These are phyloP conservation scores for Phytopythium chamaehyphon DNA, from an alignment of 352 stramenopile genomes.

Conservation along the genomic window DNA sequence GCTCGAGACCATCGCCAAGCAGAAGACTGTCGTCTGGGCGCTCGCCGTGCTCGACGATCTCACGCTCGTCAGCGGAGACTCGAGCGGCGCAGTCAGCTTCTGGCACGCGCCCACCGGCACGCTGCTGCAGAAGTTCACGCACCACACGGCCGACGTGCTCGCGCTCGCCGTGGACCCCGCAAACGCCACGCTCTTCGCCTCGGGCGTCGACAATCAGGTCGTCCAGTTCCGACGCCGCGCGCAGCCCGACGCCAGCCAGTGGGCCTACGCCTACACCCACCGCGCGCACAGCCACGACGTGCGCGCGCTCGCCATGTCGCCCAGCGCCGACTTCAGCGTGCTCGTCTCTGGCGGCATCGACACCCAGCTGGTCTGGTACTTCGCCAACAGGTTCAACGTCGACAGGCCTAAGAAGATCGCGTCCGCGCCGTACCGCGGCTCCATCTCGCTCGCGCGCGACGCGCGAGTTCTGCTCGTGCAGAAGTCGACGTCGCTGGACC, in stretches of 20 bases:
- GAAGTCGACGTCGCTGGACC: conserved; percentile 62
- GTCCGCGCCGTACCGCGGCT: conserved; percentile 81
- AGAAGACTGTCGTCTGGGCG: conserved; percentile 87
- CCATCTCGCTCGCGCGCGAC: conserved; percentile 58
- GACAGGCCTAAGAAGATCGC: conserved; percentile 85
- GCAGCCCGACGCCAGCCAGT: conserved; percentile 38
- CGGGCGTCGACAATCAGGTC: conserved; percentile 92
- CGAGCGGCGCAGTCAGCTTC: conserved; percentile 90
- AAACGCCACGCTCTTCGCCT: conserved; percentile 90
- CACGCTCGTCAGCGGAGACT: conserved; percentile 92
- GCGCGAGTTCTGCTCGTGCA: conserved; percentile 74
- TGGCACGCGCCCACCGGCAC: conserved; percentile 92
- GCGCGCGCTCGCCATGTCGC: conserved; percentile 75
- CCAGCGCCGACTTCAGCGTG: conserved; percentile 34
- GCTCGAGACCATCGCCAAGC: conserved; percentile 72
- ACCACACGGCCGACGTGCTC: conserved; percentile 90
- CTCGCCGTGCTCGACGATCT: conserved; percentile 87
- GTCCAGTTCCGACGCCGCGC: conserved; percentile 69
- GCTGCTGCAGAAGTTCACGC: conserved; percentile 90
- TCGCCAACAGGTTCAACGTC: conserved; percentile 77
- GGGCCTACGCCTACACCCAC: conserved; percentile 86
- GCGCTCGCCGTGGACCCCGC: conserved; percentile 75
- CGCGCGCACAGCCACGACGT: conserved; percentile 91
- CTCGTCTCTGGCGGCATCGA: conserved; percentile 92
- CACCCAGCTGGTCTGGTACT: conserved; percentile 93